Conservation (phyloP, 345 rosid species). For the Rubroshorea leprosula region DNA sequence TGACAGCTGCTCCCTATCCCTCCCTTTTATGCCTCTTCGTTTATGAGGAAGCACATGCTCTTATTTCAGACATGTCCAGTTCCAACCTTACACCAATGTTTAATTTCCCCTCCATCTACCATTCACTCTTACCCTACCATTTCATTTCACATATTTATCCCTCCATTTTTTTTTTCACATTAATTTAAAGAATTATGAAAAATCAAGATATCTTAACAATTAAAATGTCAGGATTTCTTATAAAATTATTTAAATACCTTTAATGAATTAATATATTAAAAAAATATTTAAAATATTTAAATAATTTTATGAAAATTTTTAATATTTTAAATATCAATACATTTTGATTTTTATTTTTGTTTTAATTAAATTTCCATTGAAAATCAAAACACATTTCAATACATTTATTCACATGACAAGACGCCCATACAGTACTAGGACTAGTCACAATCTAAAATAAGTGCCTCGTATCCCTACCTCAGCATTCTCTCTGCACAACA, state of each 20-base stretch:
- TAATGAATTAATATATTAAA: no score
- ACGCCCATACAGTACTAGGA: constrained; percentile 26
- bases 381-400: no score
- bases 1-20: constrained; percentile 39
- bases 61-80: constrained; percentile 40
- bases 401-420: constrained; percentile 32
- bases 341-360: no score
- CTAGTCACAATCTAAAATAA: constrained; percentile 31
- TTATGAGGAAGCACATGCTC: constrained; percentile 32
- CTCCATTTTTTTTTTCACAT: constrained; percentile 2
- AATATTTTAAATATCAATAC: no score
- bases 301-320: no score
- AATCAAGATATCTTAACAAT: no score
- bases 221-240: no score
- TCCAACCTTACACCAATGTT: constrained; percentile 28
- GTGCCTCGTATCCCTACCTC: constrained; percentile 9
- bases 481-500: not conserved
- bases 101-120: constrained; percentile 8
- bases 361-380: no score
- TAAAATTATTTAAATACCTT: no score
- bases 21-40: constrained; percentile 22
- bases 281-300: no score
- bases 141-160: constrained; percentile 12
- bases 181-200: no score
- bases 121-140: constrained; percentile 21